Evolutionary conservation across 2,329 filamentous ascomycete genomes (phyloP).

Genomic region (Colletotrichum graminicola): DNA sequence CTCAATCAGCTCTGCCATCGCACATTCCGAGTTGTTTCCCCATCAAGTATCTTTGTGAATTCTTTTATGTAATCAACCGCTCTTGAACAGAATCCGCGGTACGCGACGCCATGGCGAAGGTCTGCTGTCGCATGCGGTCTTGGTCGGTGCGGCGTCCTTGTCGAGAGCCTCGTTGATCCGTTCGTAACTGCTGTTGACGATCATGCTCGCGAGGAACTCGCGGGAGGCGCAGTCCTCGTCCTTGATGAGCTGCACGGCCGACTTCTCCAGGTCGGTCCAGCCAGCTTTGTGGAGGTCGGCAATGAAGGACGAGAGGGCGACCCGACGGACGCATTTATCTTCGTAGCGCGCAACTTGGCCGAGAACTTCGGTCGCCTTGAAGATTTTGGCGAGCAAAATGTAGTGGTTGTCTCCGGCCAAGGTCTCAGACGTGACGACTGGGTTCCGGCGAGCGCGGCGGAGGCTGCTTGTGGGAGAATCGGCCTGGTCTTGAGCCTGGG

Average conservation of each 20-base stretch:
- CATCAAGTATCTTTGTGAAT: rapidly evolving
- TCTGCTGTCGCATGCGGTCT: not conserved
- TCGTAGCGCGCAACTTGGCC: not conserved
- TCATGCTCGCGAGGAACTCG: not conserved
- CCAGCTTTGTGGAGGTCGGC: not conserved
- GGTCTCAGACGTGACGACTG: rapidly evolving
- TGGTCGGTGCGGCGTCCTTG: no score
- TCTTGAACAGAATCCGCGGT: not conserved
- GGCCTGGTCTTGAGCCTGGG: not conserved
- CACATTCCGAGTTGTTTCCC: not conserved
- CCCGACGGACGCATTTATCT: not conserved
- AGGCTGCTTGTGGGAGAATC: not conserved
- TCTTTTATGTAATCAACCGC: not conserved
- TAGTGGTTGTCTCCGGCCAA: not conserved
- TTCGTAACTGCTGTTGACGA: not conserved
- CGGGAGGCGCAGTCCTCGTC: not conserved
- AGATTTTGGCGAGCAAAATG: not conserved
- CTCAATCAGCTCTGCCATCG: not conserved
- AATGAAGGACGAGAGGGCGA: not conserved
- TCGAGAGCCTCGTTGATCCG: not conserved
- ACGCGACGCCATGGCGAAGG: not conserved
- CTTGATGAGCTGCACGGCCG: not conserved
- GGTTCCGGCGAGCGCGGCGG: not conserved
- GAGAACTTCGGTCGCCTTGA: not conserved
- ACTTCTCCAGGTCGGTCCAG: conserved; percentile 1